phyloP scores from a whole-genome alignment of 2,329 filamentous ascomycete species.

The Nothophoma quercina region DNA sequence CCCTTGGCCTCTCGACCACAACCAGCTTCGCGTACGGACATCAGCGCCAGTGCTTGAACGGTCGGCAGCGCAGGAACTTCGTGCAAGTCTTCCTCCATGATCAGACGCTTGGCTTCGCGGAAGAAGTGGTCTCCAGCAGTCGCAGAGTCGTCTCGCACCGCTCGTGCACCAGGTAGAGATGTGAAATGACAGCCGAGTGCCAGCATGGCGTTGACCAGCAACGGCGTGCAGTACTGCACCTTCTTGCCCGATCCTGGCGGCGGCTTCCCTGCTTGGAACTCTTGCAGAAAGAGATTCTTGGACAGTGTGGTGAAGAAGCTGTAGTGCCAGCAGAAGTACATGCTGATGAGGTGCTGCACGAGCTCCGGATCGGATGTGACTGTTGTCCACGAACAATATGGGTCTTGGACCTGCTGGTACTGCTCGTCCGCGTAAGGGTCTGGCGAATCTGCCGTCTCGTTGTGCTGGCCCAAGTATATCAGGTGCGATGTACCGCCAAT shows the following conservation, averaged over 20 bases:
- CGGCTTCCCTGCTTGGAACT: constrained; percentile 77
- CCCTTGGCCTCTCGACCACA: constrained; percentile 94
- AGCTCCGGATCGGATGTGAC: constrained; percentile 82
- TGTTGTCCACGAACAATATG: constrained; percentile 84
- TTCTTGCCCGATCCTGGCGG: constrained; percentile 56
- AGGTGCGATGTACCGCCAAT: constrained; percentile 94
- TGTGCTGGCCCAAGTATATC: constrained; percentile 69
- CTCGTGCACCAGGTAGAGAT: constrained; percentile 74
- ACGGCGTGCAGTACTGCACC: constrained; percentile 82
- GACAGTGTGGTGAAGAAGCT: constrained; percentile 93
- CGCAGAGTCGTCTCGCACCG: constrained; percentile 74
- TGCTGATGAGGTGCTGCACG: constrained; percentile 86
- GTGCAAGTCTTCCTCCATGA: constrained; percentile 91
- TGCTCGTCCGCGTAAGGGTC: constrained; percentile 53
- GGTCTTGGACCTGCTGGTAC: constrained; percentile 66
- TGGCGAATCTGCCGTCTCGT: constrained; percentile 41
- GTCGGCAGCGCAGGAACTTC: constrained; percentile 88
- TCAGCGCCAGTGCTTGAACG: constrained; percentile 89
- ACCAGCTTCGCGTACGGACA: constrained; percentile 95
- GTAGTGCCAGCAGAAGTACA: constrained; percentile 99
- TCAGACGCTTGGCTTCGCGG: constrained; percentile 86
- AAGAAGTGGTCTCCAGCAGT: constrained; percentile 98
- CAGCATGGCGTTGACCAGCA: constrained; percentile 93
- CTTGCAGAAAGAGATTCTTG: constrained; percentile 83
- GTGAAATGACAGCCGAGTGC: constrained; percentile 95